Percentiles rank a stretch among this genome's conserved stretches.
Evolutionary conservation across 2,329 filamentous ascomycete genomes (phyloP).

Genomic region (Didymella glomerata): DNA sequence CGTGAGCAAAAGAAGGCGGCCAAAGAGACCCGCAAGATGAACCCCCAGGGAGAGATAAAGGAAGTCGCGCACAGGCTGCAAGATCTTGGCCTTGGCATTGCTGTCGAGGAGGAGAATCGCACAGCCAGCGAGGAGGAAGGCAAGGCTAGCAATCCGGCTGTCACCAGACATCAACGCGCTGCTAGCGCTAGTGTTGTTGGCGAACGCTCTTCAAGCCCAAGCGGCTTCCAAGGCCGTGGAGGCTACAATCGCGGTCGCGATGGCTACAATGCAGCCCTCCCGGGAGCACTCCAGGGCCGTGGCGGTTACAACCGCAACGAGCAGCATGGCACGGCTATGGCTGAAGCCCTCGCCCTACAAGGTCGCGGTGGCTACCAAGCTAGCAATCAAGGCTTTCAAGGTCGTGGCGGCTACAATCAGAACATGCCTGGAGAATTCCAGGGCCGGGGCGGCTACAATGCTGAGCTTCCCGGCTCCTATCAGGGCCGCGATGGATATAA

Average conservation of each 20-base stretch:
- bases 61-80: constrained; percentile 42
- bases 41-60: constrained; percentile 32
- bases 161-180: constrained; percentile 42
- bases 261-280: constrained; percentile 47
- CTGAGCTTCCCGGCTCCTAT: constrained; percentile 38
- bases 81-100: constrained; percentile 47
- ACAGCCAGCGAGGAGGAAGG: constrained; percentile 40
- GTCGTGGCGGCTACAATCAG: constrained; percentile 45
- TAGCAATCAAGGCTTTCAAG: constrained; percentile 34
- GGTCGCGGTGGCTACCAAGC: constrained; percentile 29
- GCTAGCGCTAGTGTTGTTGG: constrained; percentile 40
- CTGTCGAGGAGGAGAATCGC: constrained; percentile 44
- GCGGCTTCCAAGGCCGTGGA: constrained; percentile 42
- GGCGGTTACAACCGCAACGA: constrained; percentile 42
- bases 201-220: constrained; percentile 45
- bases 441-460: constrained; percentile 46
- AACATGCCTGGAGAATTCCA: constrained; percentile 45
- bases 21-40: constrained; percentile 40
- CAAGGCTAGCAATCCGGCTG: constrained; percentile 40
- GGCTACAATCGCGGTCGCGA: constrained; percentile 49
- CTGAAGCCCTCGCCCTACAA: constrained; percentile 33
- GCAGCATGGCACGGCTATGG: constrained; percentile 26
- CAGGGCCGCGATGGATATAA: constrained; percentile 51
- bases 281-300: constrained; percentile 42
- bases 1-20: constrained; percentile 51